Evolutionary conservation across 2,329 filamentous ascomycete genomes (phyloP).

Genomic region (Aspergillus thermomutatus): DNA sequence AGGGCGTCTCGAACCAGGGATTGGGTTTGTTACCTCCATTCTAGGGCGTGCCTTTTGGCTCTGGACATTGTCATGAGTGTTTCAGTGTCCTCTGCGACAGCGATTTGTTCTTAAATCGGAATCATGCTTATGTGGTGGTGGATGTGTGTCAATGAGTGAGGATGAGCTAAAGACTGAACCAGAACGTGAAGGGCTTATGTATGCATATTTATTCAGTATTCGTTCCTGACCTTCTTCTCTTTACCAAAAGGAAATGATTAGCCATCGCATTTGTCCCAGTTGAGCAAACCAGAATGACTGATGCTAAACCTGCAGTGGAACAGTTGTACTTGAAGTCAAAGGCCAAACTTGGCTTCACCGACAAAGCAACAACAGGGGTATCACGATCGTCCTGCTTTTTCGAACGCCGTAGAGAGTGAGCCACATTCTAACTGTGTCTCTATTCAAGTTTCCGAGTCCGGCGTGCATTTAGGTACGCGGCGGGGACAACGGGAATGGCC

Average conservation of each 20-base stretch:
- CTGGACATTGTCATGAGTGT: neutral
- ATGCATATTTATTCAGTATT: neutral
- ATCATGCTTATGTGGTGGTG: neutral
- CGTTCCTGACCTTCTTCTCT: neutral
- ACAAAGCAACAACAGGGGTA: neutral
- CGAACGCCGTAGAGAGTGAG: neutral
- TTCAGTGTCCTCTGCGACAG: too few relatives aligned
- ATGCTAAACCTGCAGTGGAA: neutral
- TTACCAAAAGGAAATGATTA: neutral
- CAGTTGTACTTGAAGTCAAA: neutral
- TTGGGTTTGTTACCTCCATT: neutral
- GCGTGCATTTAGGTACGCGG: neutral
- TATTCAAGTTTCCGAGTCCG: neutral
- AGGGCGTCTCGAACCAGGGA: neutral
- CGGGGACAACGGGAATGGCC: neutral
- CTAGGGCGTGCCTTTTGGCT: neutral
- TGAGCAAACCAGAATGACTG: too few relatives aligned
- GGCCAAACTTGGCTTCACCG: neutral
- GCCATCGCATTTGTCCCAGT: neutral
- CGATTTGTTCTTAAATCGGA: neutral
- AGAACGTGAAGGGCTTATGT: neutral
- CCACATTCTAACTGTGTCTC: neutral
- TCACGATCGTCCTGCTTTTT: neutral
- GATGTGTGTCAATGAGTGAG: neutral
- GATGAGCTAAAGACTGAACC: neutral